Conservation (phyloP, 2,329 filamentous ascomycete species). For the Drechslerella stenobrocha region DNA sequence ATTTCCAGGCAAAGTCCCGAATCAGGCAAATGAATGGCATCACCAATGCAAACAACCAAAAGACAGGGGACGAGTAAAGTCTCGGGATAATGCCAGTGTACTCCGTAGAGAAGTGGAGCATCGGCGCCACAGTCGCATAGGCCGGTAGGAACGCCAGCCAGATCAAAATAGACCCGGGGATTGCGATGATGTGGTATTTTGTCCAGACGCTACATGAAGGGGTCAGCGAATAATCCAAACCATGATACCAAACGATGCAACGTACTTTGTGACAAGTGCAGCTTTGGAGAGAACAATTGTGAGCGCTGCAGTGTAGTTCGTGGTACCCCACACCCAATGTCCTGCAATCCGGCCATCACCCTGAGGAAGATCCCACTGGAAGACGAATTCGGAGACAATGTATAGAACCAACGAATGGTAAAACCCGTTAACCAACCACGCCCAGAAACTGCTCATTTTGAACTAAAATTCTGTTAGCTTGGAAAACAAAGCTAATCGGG, state of each 20-base stretch:
- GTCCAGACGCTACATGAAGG: constrained; percentile 73
- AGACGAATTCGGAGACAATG: constrained; percentile 82
- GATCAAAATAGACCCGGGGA: constrained; percentile 86
- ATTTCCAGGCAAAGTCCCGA: constrained; percentile 95
- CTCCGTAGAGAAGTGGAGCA: constrained; percentile 76
- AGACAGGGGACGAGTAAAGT: constrained; percentile 77
- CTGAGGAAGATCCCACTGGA: constrained; percentile 76
- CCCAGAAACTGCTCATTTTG: constrained; percentile 84
- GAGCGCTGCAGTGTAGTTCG: constrained; percentile 91
- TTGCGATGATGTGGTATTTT: constrained; percentile 93
- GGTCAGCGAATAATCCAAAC: neutral
- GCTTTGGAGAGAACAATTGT: constrained; percentile 93
- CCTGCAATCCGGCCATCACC: constrained; percentile 79
- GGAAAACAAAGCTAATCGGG: neutral
- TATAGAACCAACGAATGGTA: constrained; percentile 84
- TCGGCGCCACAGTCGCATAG: constrained; percentile 84
- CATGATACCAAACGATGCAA: neutral
- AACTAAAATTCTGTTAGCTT: constrained; percentile 59
- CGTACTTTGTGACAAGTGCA: constrained; percentile 77
- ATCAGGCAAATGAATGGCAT: constrained; percentile 80
- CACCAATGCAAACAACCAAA: constrained; percentile 86
- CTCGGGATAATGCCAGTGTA: constrained; percentile 81
- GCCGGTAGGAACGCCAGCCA: constrained; percentile 89
- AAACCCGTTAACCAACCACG: constrained; percentile 83
- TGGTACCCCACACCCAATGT: constrained; percentile 97